phyloP scores from a whole-genome alignment of 2,329 filamentous ascomycete genomes.

The Myriosclerotinia scirpicola region DNA sequence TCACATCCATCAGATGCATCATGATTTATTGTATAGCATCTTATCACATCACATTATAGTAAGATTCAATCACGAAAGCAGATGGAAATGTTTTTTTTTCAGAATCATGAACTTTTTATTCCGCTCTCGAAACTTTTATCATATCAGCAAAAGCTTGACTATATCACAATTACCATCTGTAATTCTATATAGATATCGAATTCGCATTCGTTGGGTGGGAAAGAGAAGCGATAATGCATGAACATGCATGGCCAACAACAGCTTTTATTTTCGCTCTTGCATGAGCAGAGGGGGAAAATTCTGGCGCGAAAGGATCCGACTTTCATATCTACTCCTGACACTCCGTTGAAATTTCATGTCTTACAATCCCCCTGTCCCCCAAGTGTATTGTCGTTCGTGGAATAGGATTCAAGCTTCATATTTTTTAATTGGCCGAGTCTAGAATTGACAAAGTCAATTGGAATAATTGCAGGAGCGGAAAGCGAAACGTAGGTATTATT shows the following conservation, averaged over 20 bases:
- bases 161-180: slow-evolving; percentile 12
- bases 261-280: slow-evolving; percentile 18
- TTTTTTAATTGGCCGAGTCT: background rate
- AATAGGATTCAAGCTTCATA: background rate
- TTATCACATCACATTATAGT: background rate
- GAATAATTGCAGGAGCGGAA: slow-evolving; percentile 2
- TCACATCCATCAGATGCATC: background rate
- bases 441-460: background rate
- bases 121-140: background rate
- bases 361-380: background rate
- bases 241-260: slow-evolving; percentile 19
- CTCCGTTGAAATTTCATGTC: slow-evolving; percentile 13
- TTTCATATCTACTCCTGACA: slow-evolving; percentile 19
- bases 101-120: slow-evolving; percentile 17
- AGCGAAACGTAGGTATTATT: slow-evolving; percentile 23
- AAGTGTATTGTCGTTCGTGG: slow-evolving; percentile 3
- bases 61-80: background rate
- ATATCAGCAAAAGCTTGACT: background rate
- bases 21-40: background rate
- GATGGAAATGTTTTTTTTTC: background rate
- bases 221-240: slow-evolving; percentile 17
- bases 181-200: background rate
- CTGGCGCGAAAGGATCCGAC: slow-evolving; percentile 6
- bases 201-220: background rate
- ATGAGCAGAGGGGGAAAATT: slow-evolving; percentile 16